These are phyloP conservation scores for Auriscalpium microsporum DNA, from an alignment of 768 basidiomycete genomes.

Conservation along the genomic window DNA sequence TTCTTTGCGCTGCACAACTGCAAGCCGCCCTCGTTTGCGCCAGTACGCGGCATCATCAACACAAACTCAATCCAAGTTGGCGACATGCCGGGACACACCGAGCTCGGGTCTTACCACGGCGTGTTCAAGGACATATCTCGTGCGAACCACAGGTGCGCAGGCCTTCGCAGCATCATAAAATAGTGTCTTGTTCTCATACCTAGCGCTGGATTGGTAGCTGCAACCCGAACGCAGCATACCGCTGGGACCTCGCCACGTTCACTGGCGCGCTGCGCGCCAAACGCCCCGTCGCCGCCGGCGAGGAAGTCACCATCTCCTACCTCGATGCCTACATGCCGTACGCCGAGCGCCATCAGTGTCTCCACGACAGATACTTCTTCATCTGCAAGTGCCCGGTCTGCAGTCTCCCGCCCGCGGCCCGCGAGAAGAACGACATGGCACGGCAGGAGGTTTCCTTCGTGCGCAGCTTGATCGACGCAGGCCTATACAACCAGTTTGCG, in stretches of 20 bases:
- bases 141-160: conserved; percentile 18
- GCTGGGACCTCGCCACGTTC: conserved; percentile 22
- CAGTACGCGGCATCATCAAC: too few relatives aligned
- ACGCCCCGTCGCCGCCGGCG: conserved; percentile 23
- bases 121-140: conserved; percentile 17
- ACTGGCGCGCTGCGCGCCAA: conserved; percentile 22
- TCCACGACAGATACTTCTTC: conserved; percentile 24
- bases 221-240: conserved; percentile 12
- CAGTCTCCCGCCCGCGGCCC: conserved; percentile 4
- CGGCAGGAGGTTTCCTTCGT: too few relatives aligned
- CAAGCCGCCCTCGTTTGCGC: too few relatives aligned
- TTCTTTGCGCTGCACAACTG: not conserved
- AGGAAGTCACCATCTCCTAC: conserved; percentile 28
- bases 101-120: conserved; percentile 14
- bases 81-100: conserved; percentile 2
- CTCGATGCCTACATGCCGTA: conserved; percentile 6
- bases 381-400: conserved; percentile 28
- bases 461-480: too few relatives aligned
- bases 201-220: conserved; percentile 16
- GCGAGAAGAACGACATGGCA: conserved; percentile 1
- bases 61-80: conserved; percentile 6
- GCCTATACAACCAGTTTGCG: not conserved
- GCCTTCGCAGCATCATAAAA: too few relatives aligned
- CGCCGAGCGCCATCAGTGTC: conserved; percentile 18
- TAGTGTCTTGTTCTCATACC: conserved; percentile 11